Conservation (phyloP, 768 basidiomycete genomes). For the Aureoboletus auriporus region DNA sequence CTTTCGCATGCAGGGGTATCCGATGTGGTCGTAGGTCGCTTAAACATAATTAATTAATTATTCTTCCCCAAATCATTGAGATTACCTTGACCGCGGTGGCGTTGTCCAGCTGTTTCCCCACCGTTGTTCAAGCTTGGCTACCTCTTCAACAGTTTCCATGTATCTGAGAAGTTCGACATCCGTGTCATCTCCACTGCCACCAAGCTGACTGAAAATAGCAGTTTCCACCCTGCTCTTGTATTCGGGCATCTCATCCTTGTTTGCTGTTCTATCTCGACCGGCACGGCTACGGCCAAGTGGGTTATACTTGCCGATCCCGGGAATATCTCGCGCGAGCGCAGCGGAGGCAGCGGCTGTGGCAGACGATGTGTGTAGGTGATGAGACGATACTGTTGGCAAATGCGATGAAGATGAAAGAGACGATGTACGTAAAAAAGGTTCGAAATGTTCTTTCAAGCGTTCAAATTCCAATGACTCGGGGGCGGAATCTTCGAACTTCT, state of each 20-base stretch:
- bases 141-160: conserved; percentile 56
- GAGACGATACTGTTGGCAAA: conserved; percentile 50
- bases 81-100: conserved; percentile 59
- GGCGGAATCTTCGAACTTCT: conserved; percentile 83
- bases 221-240: conserved; percentile 73
- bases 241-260: conserved; percentile 74
- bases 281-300: conserved; percentile 47
- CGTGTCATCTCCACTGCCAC: conserved; percentile 58
- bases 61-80: not conserved
- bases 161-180: conserved; percentile 70
- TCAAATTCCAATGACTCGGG: conserved; percentile 89
- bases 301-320: conserved; percentile 77
- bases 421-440: conserved; percentile 86
- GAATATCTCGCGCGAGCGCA: conserved; percentile 83
- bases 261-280: conserved; percentile 58
- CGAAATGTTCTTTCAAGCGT: conserved; percentile 93
- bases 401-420: conserved; percentile 65
- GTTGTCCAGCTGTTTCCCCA: conserved; percentile 80
- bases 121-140: conserved; percentile 71
- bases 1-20: conserved; percentile 89
- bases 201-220: conserved; percentile 46
- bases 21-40: conserved; percentile 86
- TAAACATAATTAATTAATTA: conserved; percentile 6
- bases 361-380: conserved; percentile 72
- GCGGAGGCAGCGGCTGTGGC: conserved; percentile 88